These are phyloP conservation scores for Keithomyces neogunnii DNA, from an alignment of 2,329 filamentous ascomycete genomes.

Conservation along the genomic window DNA sequence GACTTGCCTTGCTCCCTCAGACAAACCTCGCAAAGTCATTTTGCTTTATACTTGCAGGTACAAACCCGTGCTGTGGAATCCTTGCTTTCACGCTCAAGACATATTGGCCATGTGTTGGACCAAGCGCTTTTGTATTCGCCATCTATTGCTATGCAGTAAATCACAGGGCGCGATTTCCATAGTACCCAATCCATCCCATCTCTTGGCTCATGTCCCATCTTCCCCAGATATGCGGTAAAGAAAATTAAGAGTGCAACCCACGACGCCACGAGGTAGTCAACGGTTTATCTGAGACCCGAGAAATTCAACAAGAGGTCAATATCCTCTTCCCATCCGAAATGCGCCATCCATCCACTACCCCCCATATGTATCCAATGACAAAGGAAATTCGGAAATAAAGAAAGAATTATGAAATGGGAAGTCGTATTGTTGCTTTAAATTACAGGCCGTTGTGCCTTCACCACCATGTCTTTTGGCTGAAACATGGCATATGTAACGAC, in stretches of 20 bases:
- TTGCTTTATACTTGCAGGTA: too few species aligned
- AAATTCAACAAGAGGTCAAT: neutral
- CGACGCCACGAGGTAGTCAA: conserved; percentile 1
- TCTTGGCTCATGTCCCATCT: neutral
- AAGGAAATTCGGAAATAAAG: conserved; percentile 2
- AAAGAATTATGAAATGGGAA: neutral
- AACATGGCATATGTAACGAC: neutral
- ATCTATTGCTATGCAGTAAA: conserved; percentile 5
- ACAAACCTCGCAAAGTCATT: too few species aligned
- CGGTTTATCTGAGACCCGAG: neutral
- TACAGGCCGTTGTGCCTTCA: conserved; percentile 1
- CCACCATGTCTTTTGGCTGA: neutral
- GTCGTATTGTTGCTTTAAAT: neutral
- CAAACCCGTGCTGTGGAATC: too few species aligned
- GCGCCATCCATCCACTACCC: conserved; percentile 4
- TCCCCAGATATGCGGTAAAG: neutral
- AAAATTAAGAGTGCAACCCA: neutral
- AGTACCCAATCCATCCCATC: neutral
- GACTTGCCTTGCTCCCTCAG: too few species aligned
- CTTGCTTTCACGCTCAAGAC: too few species aligned
- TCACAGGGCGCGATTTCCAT: neutral
- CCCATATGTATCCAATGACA: conserved; percentile 3
- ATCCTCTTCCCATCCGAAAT: neutral
- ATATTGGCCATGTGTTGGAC: neutral
- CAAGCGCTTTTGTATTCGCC: conserved; percentile 6